Evolutionary conservation across 1,284 basidiomycete species (phyloP).

Genomic region (Leccinum pachyderme): DNA sequence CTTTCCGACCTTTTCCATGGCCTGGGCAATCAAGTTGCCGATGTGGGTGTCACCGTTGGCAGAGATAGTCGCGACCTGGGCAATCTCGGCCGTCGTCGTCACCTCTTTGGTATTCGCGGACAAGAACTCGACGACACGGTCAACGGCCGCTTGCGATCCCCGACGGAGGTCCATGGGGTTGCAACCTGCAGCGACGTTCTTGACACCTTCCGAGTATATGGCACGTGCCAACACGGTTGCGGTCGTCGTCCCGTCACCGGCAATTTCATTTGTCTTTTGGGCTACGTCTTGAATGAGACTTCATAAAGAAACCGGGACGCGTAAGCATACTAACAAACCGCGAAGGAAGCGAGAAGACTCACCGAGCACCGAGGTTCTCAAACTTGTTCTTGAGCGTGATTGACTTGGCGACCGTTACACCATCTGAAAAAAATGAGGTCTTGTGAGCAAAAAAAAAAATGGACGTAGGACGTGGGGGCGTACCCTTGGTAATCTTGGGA

Average conservation of each 20-base stretch:
- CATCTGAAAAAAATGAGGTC: constrained; percentile 52
- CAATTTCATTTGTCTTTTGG: constrained; percentile 95
- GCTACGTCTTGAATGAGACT: constrained; percentile 96
- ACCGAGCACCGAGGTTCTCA: constrained; percentile 98
- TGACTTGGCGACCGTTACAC: constrained; percentile 97
- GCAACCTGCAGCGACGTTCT: constrained; percentile 98
- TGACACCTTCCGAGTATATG: constrained; percentile 98
- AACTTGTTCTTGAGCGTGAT: constrained; percentile 97
- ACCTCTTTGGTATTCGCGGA: constrained; percentile 90
- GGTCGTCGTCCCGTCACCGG: constrained; percentile 98
- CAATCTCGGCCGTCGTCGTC: constrained; percentile 97
- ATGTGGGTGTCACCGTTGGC: constrained; percentile 96
- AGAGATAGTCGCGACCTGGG: constrained; percentile 97
- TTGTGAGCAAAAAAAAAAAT: background rate
- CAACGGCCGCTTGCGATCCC: constrained; percentile 94
- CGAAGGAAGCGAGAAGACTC: constrained; percentile 28
- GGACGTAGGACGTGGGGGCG: background rate
- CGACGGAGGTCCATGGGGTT: constrained; percentile 99
- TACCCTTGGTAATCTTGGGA: constrained; percentile 96
- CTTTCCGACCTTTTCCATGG: constrained; percentile 99
- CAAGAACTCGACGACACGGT: constrained; percentile 92
- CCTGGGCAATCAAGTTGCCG: constrained; percentile 94
- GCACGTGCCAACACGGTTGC: constrained; percentile 96
- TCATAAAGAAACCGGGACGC: background rate
- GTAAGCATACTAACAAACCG: constrained; percentile 2